Conservation (phyloP, 2,329 filamentous ascomycete genomes). For the Trichoderma oligosporum region DNA sequence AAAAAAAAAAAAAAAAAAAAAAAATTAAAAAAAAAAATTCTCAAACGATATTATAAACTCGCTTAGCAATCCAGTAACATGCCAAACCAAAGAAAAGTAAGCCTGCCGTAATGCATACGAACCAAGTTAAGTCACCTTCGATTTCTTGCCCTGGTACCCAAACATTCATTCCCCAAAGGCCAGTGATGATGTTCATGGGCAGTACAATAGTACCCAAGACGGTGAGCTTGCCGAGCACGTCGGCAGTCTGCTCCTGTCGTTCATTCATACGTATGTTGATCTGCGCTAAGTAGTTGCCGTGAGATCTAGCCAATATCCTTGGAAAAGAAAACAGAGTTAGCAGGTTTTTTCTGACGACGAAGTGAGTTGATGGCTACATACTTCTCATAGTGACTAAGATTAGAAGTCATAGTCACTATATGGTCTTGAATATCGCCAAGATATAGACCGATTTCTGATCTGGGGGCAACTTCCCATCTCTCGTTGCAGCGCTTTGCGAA, state of each 20-base stretch:
- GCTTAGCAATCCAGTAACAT: conserved; percentile 79
- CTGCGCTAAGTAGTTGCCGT: conserved; percentile 97
- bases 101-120: conserved; percentile 68
- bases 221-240: conserved; percentile 90
- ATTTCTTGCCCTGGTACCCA: conserved; percentile 88
- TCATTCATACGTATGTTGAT: conserved; percentile 99
- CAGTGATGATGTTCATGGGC: conserved; percentile 98
- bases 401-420: conserved; percentile 97
- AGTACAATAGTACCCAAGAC: conserved; percentile 95
- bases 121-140: conserved; percentile 72
- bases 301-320: conserved; percentile 83
- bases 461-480: conserved; percentile 92
- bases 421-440: conserved; percentile 98
- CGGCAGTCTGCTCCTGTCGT: conserved; percentile 89
- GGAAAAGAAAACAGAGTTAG: not conserved
- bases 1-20: too few relatives aligned
- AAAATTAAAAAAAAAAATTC: too few relatives aligned
- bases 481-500: conserved; percentile 98
- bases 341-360: not conserved
- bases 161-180: conserved; percentile 98
- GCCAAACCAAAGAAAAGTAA: conserved; percentile 73
- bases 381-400: conserved; percentile 95
- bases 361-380: conserved; percentile 40
- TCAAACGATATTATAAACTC: conserved; percentile 74
- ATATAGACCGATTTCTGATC: conserved; percentile 95